These are phyloP conservation scores for sweet orange (Citrus sinensis) DNA, from an alignment of 345 rosid species.

Conservation along the genomic window DVS_A1.0 CM039163.1:15293001-15293500, in stretches of 20 bases:
- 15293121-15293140: not conserved
- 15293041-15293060: not conserved
- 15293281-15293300: not conserved
- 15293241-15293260: not conserved
- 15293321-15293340: not conserved
- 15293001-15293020: not conserved
- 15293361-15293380: not conserved
- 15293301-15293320: not conserved
- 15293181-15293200: not conserved
- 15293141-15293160: not conserved
- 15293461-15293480: not conserved
- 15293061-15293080: no score
- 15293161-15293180: not conserved
- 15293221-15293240: not conserved
- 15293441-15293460: not conserved
- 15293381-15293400: not conserved
- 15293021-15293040: not conserved
- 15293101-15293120: not conserved
- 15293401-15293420: not conserved
- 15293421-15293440: not conserved
- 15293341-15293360: not conserved
- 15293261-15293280: not conserved
- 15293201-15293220: not conserved
- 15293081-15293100: no score
- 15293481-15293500: not conserved